Conservation (phyloP, 1,284 basidiomycete genomes). For the Apiotrichum gracile region DNA sequence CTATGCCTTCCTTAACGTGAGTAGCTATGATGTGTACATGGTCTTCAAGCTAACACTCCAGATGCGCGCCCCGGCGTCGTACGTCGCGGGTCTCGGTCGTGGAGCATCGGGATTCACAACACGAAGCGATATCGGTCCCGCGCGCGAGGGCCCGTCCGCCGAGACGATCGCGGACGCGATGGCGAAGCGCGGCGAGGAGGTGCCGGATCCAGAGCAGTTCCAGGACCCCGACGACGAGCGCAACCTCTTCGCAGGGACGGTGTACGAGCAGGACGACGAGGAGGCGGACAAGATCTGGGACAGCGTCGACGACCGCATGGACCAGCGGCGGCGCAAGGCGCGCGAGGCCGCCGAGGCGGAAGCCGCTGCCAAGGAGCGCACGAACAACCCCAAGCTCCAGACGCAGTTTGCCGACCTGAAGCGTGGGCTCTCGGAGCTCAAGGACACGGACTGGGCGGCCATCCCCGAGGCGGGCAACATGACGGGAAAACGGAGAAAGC, state of each 20-base stretch:
- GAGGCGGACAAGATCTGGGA: slow-evolving; percentile 97
- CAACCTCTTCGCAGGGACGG: slow-evolving; percentile 89
- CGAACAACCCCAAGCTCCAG: slow-evolving; percentile 48
- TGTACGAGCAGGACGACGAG: slow-evolving; percentile 95
- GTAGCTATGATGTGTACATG: background rate
- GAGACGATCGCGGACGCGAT: slow-evolving; percentile 81
- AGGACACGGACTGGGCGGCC: slow-evolving; percentile 87
- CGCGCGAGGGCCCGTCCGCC: slow-evolving; percentile 85
- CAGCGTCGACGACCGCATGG: slow-evolving; percentile 81
- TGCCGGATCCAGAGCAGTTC: slow-evolving; percentile 73
- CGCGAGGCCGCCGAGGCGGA: slow-evolving; percentile 51
- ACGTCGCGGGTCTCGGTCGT: slow-evolving; percentile 93
- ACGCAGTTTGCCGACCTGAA: slow-evolving; percentile 87
- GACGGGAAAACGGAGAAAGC: slow-evolving; percentile 82
- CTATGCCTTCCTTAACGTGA: slow-evolving; percentile 41
- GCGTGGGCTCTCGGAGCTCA: slow-evolving; percentile 75
- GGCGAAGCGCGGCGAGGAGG: slow-evolving; percentile 77
- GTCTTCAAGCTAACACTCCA: slow-evolving; percentile 1
- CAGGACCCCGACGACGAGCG: slow-evolving; percentile 98
- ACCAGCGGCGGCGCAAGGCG: slow-evolving; percentile 69
- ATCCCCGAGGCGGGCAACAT: slow-evolving; percentile 96
- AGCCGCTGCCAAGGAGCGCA: slow-evolving; percentile 40
- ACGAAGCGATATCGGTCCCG: slow-evolving; percentile 96
- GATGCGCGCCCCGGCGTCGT: slow-evolving; percentile 79
- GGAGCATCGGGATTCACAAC: slow-evolving; percentile 98